These are phyloP conservation scores for Anthracocystis panici-leucophaei DNA, from an alignment of 1,284 basidiomycete species.

Conservation along the genomic window DNA sequence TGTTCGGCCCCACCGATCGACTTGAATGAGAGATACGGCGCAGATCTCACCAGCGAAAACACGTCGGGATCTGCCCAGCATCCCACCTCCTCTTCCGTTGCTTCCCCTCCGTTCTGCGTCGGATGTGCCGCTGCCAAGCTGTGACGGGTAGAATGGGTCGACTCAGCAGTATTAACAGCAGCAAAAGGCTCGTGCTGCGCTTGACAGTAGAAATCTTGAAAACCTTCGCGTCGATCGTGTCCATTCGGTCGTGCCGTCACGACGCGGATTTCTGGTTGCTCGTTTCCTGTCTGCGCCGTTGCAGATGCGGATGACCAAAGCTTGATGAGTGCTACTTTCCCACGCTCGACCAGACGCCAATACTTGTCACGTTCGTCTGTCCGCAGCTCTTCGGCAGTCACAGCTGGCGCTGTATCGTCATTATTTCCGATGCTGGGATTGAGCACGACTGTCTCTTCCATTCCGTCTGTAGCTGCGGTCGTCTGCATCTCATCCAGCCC, in stretches of 20 bases:
- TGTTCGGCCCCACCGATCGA: slow-evolving; percentile 7
- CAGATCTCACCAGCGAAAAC: slow-evolving; percentile 27
- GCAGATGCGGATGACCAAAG: slow-evolving; percentile 16
- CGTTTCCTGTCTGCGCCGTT: neutral
- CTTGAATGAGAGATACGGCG: slow-evolving; percentile 35
- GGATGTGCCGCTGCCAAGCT: slow-evolving; percentile 1
- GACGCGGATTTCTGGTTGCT: slow-evolving; percentile 28
- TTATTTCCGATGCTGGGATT: neutral
- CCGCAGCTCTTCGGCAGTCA: slow-evolving; percentile 23
- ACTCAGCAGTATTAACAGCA: neutral
- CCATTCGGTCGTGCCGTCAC: slow-evolving; percentile 35
- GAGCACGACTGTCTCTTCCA: neutral
- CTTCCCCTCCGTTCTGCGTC: neutral
- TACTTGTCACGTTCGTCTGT: slow-evolving; percentile 31
- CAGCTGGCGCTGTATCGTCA: neutral
- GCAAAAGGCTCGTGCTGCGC: slow-evolving; percentile 18
- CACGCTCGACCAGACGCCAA: slow-evolving; percentile 29
- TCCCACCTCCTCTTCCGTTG: slow-evolving; percentile 20
- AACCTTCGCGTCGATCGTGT: slow-evolving; percentile 43
- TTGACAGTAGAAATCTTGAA: slow-evolving; percentile 46
- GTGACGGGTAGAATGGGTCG: neutral
- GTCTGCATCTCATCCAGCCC: neutral
- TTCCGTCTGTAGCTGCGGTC: neutral
- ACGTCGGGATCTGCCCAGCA: slow-evolving; percentile 44
- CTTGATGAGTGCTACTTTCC: slow-evolving; percentile 24